Conservation (phyloP, 2,329 filamentous ascomycete species). For the Pestalotiopsis sp. region DNA sequence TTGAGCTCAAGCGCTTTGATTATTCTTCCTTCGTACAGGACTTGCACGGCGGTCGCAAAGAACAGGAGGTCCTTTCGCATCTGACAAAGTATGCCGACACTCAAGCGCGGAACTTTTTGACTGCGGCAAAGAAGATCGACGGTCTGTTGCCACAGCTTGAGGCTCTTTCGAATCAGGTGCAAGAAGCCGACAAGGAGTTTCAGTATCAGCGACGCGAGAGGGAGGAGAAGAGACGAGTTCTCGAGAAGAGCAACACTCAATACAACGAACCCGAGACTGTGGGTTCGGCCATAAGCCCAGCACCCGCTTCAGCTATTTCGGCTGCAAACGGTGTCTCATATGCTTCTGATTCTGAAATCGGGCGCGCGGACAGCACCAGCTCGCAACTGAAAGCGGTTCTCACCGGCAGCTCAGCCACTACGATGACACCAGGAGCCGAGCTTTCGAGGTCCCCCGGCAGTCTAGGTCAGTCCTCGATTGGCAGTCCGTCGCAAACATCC, state of each 20-base stretch:
- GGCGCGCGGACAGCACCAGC: conserved; percentile 73
- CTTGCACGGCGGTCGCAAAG: conserved; percentile 96
- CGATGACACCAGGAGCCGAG: conserved; percentile 39
- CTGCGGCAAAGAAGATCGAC: conserved; percentile 85
- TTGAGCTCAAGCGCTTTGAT: conserved; percentile 96
- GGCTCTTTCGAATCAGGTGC: conserved; percentile 85
- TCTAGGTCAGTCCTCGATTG: conserved; percentile 43
- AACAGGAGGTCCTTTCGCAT: conserved; percentile 94
- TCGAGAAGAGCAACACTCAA: conserved; percentile 83
- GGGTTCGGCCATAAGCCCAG: conserved; percentile 39
- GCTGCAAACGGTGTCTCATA: conserved; percentile 50
- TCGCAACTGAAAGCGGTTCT: conserved; percentile 63
- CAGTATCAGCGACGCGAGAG: conserved; percentile 93
- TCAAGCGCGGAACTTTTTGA: conserved; percentile 82
- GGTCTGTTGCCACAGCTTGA: conserved; percentile 86
- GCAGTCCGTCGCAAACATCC: conserved; percentile 53
- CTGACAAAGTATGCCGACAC: conserved; percentile 92
- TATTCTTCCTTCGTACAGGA: conserved; percentile 99
- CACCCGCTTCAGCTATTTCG: conserved; percentile 31
- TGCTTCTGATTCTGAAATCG: conserved; percentile 69
- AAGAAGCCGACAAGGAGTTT: conserved; percentile 92
- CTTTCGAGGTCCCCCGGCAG: conserved; percentile 62
- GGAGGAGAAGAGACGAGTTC: conserved; percentile 86
- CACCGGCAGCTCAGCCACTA: conserved; percentile 43
- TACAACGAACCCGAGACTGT: conserved; percentile 71